These are phyloP conservation scores for Sequoia sempervirens DNA, from an alignment of 75 land plant genomes.

Conservation along the genomic window DNA sequence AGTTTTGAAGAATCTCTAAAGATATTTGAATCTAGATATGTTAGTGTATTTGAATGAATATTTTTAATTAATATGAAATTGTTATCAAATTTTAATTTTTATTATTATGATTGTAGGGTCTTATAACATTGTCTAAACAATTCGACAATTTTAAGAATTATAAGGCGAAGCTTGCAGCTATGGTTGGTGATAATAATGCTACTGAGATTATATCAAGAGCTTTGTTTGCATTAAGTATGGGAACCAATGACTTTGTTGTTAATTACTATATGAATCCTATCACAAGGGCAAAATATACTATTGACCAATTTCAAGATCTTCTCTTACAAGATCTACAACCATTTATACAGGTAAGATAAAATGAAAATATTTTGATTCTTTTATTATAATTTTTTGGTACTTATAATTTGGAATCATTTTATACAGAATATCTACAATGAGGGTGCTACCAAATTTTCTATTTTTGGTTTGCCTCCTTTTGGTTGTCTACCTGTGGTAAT, in stretches of 20 bases:
- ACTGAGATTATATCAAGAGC: slow-evolving; percentile 10
- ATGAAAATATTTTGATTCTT: not conserved
- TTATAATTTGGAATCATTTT: not conserved
- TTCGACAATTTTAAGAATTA: not conserved
- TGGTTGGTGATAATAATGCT: slow-evolving; percentile 21
- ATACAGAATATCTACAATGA: slow-evolving; percentile 35
- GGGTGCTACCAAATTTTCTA: slow-evolving; percentile 36
- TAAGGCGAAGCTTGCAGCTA: not conserved
- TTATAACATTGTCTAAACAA: not conserved
- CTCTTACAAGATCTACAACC: slow-evolving; percentile 15
- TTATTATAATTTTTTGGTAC: not conserved
- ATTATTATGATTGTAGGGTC: not conserved
- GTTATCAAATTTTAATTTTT: not conserved
- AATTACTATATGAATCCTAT: slow-evolving; percentile 26
- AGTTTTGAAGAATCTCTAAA: too few relatives aligned
- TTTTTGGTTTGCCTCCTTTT: slow-evolving; percentile 54
- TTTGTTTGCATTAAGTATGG: slow-evolving; percentile 31
- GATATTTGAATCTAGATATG: too few relatives aligned
- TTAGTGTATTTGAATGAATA: not conserved
- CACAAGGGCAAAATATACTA: slow-evolving; percentile 12
- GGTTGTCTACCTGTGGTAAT: slow-evolving; percentile 58
- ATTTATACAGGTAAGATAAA: slow-evolving; percentile 20
- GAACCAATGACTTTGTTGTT: slow-evolving; percentile 39
- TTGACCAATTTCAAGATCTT: slow-evolving; percentile 25
- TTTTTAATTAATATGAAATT: not conserved